A percentile compares a stretch with the other conserved stretches of the same genome.
phyloP scores from a whole-genome alignment of 2,329 filamentous ascomycete genomes.

The Ophiognomonia clavigignenti-juglandacearum region DNA sequence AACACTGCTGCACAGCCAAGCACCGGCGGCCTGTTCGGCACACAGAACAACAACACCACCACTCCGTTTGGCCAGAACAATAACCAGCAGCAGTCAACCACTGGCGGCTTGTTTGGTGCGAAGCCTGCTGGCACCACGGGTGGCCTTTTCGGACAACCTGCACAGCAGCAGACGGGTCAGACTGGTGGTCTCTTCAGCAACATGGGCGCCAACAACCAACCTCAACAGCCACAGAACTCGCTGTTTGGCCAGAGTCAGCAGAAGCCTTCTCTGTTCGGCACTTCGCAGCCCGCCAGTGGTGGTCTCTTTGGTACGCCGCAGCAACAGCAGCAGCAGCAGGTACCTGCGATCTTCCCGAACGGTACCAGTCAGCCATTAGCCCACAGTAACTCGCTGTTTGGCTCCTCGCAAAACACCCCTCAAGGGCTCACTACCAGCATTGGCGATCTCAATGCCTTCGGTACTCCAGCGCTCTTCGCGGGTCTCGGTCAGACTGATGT shows the following conservation, averaged over 20 bases:
- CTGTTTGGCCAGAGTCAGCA: slow-evolving; percentile 51
- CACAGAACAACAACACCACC: slow-evolving; percentile 24
- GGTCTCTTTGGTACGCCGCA: slow-evolving; percentile 55
- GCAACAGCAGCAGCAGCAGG: slow-evolving; percentile 38
- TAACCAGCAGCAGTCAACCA: slow-evolving; percentile 19
- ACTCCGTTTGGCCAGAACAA: slow-evolving; percentile 20
- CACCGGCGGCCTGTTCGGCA: slow-evolving; percentile 34
- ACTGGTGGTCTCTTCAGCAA: slow-evolving; percentile 49
- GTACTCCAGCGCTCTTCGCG: slow-evolving; percentile 79
- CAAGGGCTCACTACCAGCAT: slow-evolving; percentile 73
- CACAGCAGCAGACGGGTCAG: slow-evolving; percentile 30
- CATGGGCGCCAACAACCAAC: slow-evolving; percentile 27
- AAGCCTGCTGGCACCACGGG: slow-evolving; percentile 35
- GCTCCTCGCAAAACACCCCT: slow-evolving; percentile 50
- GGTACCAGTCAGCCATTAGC: slow-evolving; percentile 41
- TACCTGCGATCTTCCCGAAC: slow-evolving; percentile 40
- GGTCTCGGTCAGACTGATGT: slow-evolving; percentile 60
- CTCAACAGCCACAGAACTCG: slow-evolving; percentile 32
- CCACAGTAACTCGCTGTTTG: slow-evolving; percentile 55
- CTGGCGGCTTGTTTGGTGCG: slow-evolving; percentile 37
- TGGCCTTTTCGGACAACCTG: slow-evolving; percentile 44
- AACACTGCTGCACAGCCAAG: slow-evolving; percentile 26
- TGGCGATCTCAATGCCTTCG: slow-evolving; percentile 82
- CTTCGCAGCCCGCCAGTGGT: slow-evolving; percentile 36
- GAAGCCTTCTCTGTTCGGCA: slow-evolving; percentile 53